Evolutionary conservation across 2,329 filamentous ascomycete species (phyloP).

Genomic region (Myriosclerotinia scirpicola): DNA sequence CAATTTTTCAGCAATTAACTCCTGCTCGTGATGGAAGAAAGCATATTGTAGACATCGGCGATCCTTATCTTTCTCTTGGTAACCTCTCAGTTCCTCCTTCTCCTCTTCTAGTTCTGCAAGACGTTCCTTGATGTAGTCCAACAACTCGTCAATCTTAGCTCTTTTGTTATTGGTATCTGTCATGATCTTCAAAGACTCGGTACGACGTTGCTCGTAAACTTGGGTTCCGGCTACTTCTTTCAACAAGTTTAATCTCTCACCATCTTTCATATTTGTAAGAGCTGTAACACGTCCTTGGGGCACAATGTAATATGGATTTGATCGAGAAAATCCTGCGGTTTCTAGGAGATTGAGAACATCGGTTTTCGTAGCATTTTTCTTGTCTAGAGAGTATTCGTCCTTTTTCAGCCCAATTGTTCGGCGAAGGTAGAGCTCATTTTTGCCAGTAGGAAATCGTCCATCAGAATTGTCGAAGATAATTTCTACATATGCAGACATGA

Average conservation of each 20-base stretch:
- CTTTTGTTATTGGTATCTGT: slow-evolving; percentile 93
- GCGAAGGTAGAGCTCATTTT: slow-evolving; percentile 84
- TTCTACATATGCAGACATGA: slow-evolving; percentile 99
- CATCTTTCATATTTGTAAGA: slow-evolving; percentile 98
- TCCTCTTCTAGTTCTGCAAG: slow-evolving; percentile 90
- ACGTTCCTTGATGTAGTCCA: slow-evolving; percentile 89
- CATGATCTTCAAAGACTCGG: slow-evolving; percentile 96
- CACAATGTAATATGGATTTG: slow-evolving; percentile 98
- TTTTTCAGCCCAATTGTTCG: slow-evolving; percentile 97
- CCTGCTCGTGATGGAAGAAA: slow-evolving; percentile 86
- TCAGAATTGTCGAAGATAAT: slow-evolving; percentile 98
- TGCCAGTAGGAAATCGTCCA: slow-evolving; percentile 90
- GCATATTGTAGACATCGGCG: slow-evolving; percentile 91
- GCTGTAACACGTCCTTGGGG: slow-evolving; percentile 95
- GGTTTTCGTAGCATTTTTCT: slow-evolving; percentile 90
- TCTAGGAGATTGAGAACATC: slow-evolving; percentile 96
- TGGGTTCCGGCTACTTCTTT: slow-evolving; percentile 99
- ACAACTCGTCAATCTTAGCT: slow-evolving; percentile 87
- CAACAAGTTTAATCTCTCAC: slow-evolving; percentile 80
- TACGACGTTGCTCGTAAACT: slow-evolving; percentile 88
- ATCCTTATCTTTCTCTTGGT: slow-evolving; percentile 93
- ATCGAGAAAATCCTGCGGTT: slow-evolving; percentile 92
- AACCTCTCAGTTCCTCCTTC: slow-evolving; percentile 91
- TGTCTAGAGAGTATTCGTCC: slow-evolving; percentile 96
- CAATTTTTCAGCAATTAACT: slow-evolving; percentile 72